These are phyloP conservation scores for Bifiguratus adelaidae DNA, from an alignment of 192 early-diverging fungal species.

Conservation along the genomic window DNA sequence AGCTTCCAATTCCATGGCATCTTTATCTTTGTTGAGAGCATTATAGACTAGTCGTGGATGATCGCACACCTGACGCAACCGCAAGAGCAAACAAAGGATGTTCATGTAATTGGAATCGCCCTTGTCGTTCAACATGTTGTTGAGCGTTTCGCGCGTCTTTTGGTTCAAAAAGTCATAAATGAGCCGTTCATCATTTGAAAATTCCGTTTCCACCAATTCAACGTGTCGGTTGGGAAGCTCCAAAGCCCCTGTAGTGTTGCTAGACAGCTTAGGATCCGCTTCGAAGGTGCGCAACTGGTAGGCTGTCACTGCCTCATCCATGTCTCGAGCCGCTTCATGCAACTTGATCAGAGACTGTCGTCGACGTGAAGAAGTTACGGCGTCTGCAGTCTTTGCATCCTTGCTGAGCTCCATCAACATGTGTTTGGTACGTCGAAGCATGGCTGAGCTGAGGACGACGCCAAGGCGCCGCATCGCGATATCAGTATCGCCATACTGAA, in stretches of 20 bases:
- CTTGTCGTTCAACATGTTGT: conserved; percentile 6
- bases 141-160: conserved; percentile 11
- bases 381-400: background rate
- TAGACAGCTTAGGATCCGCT: background rate
- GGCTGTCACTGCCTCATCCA: too few relatives aligned
- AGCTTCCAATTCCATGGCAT: conserved; percentile 6
- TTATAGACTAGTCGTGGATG: conserved; percentile 20
- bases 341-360: too few relatives aligned
- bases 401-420: too few relatives aligned
- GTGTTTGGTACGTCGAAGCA: conserved; percentile 59
- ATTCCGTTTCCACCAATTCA: conserved; percentile 22
- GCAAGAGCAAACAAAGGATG: conserved; percentile 22
- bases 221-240: conserved; percentile 42
- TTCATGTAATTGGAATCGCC: conserved; percentile 18
- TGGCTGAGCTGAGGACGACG: conserved; percentile 38
- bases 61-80: conserved; percentile 19
- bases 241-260: conserved; percentile 30
- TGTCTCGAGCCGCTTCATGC: too few relatives aligned
- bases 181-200: conserved; percentile 36
- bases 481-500: conserved; percentile 19
- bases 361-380: too few relatives aligned
- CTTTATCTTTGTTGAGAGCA: conserved; percentile 8
- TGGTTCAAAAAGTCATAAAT: conserved; percentile 44
- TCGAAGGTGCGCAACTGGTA: background rate
- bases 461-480: conserved; percentile 41